Conservation (phyloP, 108 stramenopile genomes). For the Cyclotella cryptica region DNA sequence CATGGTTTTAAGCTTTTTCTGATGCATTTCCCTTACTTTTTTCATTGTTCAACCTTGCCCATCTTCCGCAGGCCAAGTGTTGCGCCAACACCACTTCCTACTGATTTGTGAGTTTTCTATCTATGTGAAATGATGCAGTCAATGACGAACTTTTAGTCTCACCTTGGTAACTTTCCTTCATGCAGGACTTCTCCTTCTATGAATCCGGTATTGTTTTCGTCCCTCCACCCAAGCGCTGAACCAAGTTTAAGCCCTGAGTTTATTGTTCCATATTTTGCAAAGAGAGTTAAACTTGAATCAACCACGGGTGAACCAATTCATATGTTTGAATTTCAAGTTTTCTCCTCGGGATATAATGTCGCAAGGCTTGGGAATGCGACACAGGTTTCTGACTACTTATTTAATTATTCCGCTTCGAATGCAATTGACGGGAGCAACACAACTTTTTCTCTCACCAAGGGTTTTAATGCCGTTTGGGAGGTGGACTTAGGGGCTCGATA, state of each 20-base stretch:
- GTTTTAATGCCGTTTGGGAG: not conserved
- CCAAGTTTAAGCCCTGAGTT: not conserved
- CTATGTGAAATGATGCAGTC: too few species aligned
- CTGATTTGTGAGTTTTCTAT: too few species aligned
- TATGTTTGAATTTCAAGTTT: not conserved
- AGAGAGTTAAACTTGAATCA: not conserved
- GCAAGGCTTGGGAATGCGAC: not conserved
- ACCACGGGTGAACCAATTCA: not conserved
- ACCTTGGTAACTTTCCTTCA: too few species aligned
- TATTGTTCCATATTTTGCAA: not conserved
- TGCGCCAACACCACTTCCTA: too few species aligned
- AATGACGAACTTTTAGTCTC: too few species aligned
- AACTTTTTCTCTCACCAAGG: not conserved
- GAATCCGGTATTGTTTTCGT: not conserved
- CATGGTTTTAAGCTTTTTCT: too few species aligned
- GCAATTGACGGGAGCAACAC: not conserved
- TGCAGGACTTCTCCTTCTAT: not conserved
- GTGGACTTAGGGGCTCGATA: not conserved
- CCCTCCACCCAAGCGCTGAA: not conserved
- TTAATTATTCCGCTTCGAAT: slow-evolving; percentile 1
- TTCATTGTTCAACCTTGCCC: too few species aligned
- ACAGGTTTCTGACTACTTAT: not conserved
- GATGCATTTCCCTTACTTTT: too few species aligned
- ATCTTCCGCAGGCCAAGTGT: too few species aligned
- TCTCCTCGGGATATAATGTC: not conserved